Evolutionary conservation across 345 rosid genomes (phyloP).

Genomic region (Combretum micranthum): DNA sequence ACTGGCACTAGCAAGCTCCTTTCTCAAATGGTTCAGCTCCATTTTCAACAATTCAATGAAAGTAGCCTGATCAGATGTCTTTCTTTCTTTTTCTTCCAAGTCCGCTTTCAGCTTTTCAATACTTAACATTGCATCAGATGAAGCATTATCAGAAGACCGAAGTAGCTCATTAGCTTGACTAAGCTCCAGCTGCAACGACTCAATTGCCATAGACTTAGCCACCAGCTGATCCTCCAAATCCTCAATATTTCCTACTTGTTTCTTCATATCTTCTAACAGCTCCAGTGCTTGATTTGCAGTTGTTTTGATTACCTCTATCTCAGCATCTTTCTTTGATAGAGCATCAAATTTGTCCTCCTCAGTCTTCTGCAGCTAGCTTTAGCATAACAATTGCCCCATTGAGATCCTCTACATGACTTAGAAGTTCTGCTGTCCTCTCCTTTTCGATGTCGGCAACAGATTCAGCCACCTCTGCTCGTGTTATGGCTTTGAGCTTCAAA

Average conservation of each 20-base stretch:
- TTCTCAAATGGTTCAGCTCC: slow-evolving; percentile 22
- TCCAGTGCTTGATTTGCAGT: slow-evolving; percentile 13
- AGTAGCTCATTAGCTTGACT: slow-evolving; percentile 15
- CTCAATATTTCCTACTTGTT: slow-evolving; percentile 12
- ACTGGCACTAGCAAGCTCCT: slow-evolving; percentile 15
- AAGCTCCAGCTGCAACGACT: slow-evolving; percentile 19
- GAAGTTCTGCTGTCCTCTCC: slow-evolving; percentile 31
- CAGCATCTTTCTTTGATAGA: slow-evolving; percentile 21
- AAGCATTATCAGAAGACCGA: slow-evolving; percentile 16
- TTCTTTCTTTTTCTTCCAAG: slow-evolving; percentile 20
- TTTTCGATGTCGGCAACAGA: slow-evolving; percentile 26
- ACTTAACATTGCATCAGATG: slow-evolving; percentile 15
- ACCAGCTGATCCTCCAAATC: slow-evolving; percentile 30
- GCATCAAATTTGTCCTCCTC: slow-evolving; percentile 16
- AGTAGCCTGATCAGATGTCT: slow-evolving; percentile 23
- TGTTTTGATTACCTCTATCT: slow-evolving; percentile 13
- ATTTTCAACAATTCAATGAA: slow-evolving; percentile 15
- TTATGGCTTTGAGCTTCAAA: slow-evolving; percentile 24
- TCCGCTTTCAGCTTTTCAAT: slow-evolving; percentile 15
- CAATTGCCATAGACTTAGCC: slow-evolving; percentile 16
- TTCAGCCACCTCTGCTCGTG: slow-evolving; percentile 26
- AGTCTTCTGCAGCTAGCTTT: slow-evolving; percentile 21
- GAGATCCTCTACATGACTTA: slow-evolving; percentile 16
- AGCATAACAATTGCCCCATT: slow-evolving; percentile 17
- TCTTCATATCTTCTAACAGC: slow-evolving; percentile 21